Percentiles rank a stretch among this genome's conserved stretches.
Conservation (phyloP, 352 stramenopile genomes). For the Phytophthora fragariaefolia region DNA sequence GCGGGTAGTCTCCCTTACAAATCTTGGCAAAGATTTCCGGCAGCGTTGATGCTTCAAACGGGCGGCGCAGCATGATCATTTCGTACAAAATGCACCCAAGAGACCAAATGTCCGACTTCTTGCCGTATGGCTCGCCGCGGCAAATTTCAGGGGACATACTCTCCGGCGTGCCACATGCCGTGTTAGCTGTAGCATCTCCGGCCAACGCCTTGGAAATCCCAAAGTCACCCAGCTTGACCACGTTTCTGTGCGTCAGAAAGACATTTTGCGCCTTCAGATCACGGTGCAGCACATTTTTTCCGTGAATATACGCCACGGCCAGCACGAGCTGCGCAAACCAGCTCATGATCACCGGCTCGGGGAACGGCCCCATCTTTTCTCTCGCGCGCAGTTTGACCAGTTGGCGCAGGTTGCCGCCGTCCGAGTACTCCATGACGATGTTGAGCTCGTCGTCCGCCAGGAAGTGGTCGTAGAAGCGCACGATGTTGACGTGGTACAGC, state of each 20-base stretch:
- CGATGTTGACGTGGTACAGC: constrained; percentile 91
- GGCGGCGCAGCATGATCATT: constrained; percentile 88
- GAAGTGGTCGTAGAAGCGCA: constrained; percentile 92
- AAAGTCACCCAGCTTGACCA: constrained; percentile 90
- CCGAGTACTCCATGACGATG: constrained; percentile 91
- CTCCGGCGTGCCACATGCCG: constrained; percentile 85
- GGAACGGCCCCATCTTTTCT: constrained; percentile 86
- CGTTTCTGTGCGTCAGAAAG: constrained; percentile 87
- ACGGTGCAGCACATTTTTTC: constrained; percentile 89
- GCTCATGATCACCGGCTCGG: constrained; percentile 84
- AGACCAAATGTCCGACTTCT: constrained; percentile 92
- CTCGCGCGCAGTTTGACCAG: constrained; percentile 79
- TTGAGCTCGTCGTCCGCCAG: constrained; percentile 87
- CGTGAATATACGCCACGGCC: constrained; percentile 88
- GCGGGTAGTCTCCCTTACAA: constrained; percentile 86
- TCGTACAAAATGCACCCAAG: constrained; percentile 91
- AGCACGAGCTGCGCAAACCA: constrained; percentile 90
- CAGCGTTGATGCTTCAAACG: constrained; percentile 85
- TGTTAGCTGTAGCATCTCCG: constrained; percentile 82
- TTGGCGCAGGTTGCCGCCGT: constrained; percentile 85
- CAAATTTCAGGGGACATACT: constrained; percentile 92
- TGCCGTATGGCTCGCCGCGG: constrained; percentile 86
- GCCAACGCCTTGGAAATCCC: constrained; percentile 88
- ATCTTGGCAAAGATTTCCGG: constrained; percentile 91
- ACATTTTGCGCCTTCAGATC: constrained; percentile 91